These are phyloP conservation scores for Colletotrichum siamense DNA, from an alignment of 2,329 filamentous ascomycete genomes.

Conservation along the genomic window DNA sequence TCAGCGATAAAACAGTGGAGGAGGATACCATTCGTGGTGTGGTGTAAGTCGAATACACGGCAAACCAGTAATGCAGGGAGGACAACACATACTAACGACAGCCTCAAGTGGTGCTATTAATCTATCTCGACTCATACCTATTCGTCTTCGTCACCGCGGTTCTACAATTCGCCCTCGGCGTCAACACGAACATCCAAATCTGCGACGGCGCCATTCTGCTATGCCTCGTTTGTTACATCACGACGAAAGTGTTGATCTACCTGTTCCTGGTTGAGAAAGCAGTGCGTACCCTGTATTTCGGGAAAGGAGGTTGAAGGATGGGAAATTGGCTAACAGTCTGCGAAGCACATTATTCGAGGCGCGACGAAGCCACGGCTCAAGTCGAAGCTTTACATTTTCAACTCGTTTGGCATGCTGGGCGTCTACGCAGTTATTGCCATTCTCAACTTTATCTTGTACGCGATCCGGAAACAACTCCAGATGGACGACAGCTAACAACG, in stretches of 20 bases:
- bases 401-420: constrained; percentile 61
- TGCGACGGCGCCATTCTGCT: constrained; percentile 66
- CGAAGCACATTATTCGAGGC: constrained; percentile 62
- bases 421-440: constrained; percentile 53
- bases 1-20: constrained; percentile 43
- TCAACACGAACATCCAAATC: constrained; percentile 53
- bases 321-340: constrained; percentile 11
- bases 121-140: constrained; percentile 64
- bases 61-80: not conserved
- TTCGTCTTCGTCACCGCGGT: constrained; percentile 65
- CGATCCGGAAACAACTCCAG: not conserved
- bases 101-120: constrained; percentile 60
- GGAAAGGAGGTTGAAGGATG: not conserved
- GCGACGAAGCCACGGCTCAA: constrained; percentile 55
- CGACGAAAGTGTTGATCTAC: constrained; percentile 70
- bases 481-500: not conserved
- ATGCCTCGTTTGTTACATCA: constrained; percentile 67
- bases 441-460: constrained; percentile 67
- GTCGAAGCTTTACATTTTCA: constrained; percentile 66
- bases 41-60: constrained; percentile 39
- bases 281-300: constrained; percentile 38
- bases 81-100: not conserved
- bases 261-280: constrained; percentile 70
- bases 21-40: constrained; percentile 46
- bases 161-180: constrained; percentile 60